Evolutionary conservation across 164 flowering plant species (phyloP), one percentile per base, ranked within the genome.

Genomic region (Cinnamomum chago): DNA sequence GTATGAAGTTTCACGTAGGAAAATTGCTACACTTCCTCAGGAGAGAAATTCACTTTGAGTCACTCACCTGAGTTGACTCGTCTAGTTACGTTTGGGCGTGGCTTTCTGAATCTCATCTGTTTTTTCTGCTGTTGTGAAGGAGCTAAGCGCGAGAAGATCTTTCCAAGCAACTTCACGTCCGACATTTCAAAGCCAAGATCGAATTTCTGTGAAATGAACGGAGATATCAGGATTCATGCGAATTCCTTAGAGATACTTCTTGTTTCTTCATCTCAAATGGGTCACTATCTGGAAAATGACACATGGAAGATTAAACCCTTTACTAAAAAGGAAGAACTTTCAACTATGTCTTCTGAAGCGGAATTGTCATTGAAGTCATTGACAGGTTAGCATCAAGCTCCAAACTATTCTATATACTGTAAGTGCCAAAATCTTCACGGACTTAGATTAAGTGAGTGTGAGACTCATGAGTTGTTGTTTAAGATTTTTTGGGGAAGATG

Each of bases 291-390:
- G 3, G 75, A 51, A 62, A 66, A 23, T 15, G 68, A 25, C 15
- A 78, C 87, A 15, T 86, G 89, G 90, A 73, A 5, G 14, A 80
- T 90, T 70, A 79, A 77, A n/a, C 95, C 95, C 27, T 89, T 89
- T 68, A 85, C 91, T 23, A 76, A 91, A 50, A 88, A 87, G 80
- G 74, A 55, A 2, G 86, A 87, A 47, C 11, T 0, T 12, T 10
- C 50, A 0, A 89, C 89, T 0, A 82, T 87, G 87, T 11, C 20
- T 0, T 0, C 3, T 0, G 83, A 84, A 2, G 79, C 64, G 35
- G 69, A 79, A 24, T 77, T 87, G 79, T 73, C 83, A 0, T 70
- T 87, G 3, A 83, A 75, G 68, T 20, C 73, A 3, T 5, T 64
- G 25, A 71, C 65, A 9, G 20, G 2, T 1, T 33, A 65, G n/a